Conservation (phyloP, 2,329 filamentous ascomycete species). For the Stachybotrys chartarum region DNA sequence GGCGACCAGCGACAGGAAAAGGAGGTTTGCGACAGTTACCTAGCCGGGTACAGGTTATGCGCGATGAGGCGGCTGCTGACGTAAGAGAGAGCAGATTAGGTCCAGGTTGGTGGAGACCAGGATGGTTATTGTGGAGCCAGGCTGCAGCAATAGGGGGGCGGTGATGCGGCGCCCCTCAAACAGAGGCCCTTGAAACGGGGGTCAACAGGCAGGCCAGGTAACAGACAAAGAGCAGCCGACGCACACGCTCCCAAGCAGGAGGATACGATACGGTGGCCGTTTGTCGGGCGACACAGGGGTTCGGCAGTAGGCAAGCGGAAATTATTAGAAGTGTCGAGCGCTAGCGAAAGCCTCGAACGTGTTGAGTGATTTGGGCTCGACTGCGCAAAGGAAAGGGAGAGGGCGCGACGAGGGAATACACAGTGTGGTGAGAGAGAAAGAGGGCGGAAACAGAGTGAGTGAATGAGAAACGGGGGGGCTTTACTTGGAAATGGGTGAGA, state of each 20-base stretch:
- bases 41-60: conserved; percentile 6
- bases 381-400: conserved; percentile 10
- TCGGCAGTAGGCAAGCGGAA: background rate
- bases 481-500: background rate
- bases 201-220: conserved; percentile 5
- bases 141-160: conserved; percentile 7
- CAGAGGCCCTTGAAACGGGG: conserved; percentile 14
- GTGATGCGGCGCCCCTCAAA: conserved; percentile 24
- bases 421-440: conserved; percentile 7
- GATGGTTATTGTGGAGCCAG: background rate
- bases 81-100: conserved; percentile 6
- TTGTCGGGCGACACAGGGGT: background rate
- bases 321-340: conserved; percentile 27
- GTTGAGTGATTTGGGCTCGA: conserved; percentile 8
- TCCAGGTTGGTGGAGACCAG: background rate
- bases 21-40: background rate
- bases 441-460: conserved; percentile 6
- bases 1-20: conserved; percentile 4
- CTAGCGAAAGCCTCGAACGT: conserved; percentile 40
- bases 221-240: background rate
- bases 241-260: background rate
- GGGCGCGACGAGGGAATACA: conserved; percentile 9
- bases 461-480: background rate
- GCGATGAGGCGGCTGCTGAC: background rate
- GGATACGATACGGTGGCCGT: background rate